phyloP scores from a whole-genome alignment of 2,329 filamentous ascomycete species.

The Lojkania enalia region DNA sequence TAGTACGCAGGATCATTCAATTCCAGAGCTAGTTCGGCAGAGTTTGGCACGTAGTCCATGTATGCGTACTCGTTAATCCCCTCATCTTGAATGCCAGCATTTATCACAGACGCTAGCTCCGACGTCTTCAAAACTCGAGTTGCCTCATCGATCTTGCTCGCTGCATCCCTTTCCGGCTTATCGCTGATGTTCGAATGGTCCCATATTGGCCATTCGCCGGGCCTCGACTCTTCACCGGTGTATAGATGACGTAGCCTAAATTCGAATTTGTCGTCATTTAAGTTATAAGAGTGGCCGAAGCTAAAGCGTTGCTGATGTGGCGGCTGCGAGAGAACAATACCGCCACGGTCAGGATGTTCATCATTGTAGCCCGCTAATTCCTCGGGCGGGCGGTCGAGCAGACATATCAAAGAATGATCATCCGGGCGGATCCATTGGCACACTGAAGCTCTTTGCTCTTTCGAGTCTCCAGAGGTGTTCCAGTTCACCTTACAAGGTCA shows the following conservation, averaged over 20 bases:
- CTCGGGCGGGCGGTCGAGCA: constrained; percentile 34
- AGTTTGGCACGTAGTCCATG: constrained; percentile 1
- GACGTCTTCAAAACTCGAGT: neutral
- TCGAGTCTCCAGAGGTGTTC: neutral
- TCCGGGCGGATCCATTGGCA: constrained; percentile 22
- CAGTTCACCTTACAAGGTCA: neutral
- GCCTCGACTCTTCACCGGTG: neutral
- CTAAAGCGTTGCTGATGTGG: constrained; percentile 46
- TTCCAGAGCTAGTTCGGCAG: constrained; percentile 4
- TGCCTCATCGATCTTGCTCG: neutral
- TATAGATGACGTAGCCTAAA: constrained; percentile 1
- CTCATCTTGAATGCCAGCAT: neutral
- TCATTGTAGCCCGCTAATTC: constrained; percentile 25
- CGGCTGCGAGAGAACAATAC: constrained; percentile 12
- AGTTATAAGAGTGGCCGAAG: neutral
- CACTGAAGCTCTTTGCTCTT: neutral
- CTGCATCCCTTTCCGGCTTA: neutral
- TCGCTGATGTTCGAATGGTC: neutral
- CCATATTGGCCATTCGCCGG: neutral
- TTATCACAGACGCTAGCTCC: neutral
- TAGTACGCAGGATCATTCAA: constrained; percentile 6
- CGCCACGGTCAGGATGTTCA: neutral
- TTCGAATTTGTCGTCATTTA: neutral
- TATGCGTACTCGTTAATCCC: neutral
- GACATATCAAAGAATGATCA: constrained; percentile 31